Evolutionary conservation across 2,329 filamentous ascomycete genomes (phyloP).

Genomic region (Penicillium sp.): DNA sequence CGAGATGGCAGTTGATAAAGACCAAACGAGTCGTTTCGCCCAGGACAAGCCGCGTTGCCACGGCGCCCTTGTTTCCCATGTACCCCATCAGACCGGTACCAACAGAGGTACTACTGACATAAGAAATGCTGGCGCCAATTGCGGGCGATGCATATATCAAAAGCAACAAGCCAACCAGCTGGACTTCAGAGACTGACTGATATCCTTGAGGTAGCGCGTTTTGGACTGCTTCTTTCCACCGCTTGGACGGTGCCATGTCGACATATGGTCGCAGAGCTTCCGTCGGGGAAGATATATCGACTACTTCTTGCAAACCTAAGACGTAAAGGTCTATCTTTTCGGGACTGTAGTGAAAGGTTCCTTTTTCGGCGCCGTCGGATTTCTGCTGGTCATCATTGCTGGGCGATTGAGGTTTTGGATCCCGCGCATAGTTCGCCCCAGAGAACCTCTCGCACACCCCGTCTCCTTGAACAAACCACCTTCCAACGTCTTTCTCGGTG

Average conservation of each 20-base stretch:
- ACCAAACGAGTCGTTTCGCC: conserved; percentile 86
- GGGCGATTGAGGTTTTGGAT: conserved; percentile 21
- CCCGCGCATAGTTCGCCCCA: conserved; percentile 41
- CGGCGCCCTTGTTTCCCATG: conserved; percentile 93
- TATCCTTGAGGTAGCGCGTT: conserved; percentile 75
- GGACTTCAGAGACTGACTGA: conserved; percentile 71
- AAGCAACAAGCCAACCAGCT: conserved; percentile 80
- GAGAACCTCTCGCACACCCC: conserved; percentile 65
- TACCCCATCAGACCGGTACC: conserved; percentile 90
- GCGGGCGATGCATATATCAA: conserved; percentile 81
- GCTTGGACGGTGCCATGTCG: conserved; percentile 67
- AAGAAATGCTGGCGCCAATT: conserved; percentile 70
- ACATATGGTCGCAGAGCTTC: conserved; percentile 76
- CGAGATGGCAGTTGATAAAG: conserved; percentile 88
- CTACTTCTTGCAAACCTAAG: conserved; percentile 85
- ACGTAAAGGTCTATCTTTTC: conserved; percentile 85
- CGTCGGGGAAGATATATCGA: conserved; percentile 75
- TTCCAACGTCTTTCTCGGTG: conserved; percentile 80
- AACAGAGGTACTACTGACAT: conserved; percentile 76
- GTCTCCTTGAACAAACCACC: conserved; percentile 81
- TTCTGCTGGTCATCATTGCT: conserved; percentile 46
- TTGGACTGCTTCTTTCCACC: conserved; percentile 77
- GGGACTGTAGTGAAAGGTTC: conserved; percentile 34
- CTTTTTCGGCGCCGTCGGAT: conserved; percentile 45
- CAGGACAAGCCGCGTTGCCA: conserved; percentile 75